Evolutionary conservation across 2,329 filamentous ascomycete genomes (phyloP).

Genomic region (Rachicladosporium sp.): DNA sequence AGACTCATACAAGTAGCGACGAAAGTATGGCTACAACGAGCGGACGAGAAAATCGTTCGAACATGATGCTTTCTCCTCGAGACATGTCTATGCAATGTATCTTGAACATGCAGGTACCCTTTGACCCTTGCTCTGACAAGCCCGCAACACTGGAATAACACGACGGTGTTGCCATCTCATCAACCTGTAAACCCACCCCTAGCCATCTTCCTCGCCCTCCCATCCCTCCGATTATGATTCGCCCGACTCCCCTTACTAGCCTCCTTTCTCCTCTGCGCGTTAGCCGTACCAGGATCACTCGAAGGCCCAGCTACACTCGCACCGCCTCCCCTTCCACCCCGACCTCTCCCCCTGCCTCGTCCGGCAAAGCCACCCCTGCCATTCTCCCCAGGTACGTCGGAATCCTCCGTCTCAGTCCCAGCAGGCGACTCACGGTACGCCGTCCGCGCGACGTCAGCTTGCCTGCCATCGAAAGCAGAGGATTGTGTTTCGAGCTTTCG

Average conservation of each 20-base stretch:
- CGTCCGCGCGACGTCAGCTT: slow-evolving; percentile 52
- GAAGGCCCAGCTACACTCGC: slow-evolving; percentile 51
- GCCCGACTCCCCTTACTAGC: slow-evolving; percentile 68
- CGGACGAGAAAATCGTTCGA: too few relatives aligned
- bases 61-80: too few relatives aligned
- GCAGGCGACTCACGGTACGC: slow-evolving; percentile 47
- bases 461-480: slow-evolving; percentile 51
- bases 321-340: slow-evolving; percentile 24
- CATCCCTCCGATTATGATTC: slow-evolving; percentile 75
- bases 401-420: slow-evolving; percentile 46
- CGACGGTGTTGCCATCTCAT: too few relatives aligned
- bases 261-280: slow-evolving; percentile 64
- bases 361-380: slow-evolving; percentile 29
- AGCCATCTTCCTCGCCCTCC: slow-evolving; percentile 50
- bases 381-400: slow-evolving; percentile 30
- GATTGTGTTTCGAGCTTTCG: slow-evolving; percentile 60
- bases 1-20: too few relatives aligned
- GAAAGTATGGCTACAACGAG: too few relatives aligned
- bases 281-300: slow-evolving; percentile 59
- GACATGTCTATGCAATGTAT: too few relatives aligned
- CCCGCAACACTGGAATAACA: too few relatives aligned
- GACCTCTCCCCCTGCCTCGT: slow-evolving; percentile 38
- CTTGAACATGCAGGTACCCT: too few relatives aligned
- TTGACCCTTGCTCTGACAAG: too few relatives aligned
- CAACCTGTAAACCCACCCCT: slow-evolving; percentile 38